Percentiles rank a stretch among this genome's conserved stretches.
phyloP scores from a whole-genome alignment of 345 rosid species.

The Melaleuca quinquenervia region DNA sequence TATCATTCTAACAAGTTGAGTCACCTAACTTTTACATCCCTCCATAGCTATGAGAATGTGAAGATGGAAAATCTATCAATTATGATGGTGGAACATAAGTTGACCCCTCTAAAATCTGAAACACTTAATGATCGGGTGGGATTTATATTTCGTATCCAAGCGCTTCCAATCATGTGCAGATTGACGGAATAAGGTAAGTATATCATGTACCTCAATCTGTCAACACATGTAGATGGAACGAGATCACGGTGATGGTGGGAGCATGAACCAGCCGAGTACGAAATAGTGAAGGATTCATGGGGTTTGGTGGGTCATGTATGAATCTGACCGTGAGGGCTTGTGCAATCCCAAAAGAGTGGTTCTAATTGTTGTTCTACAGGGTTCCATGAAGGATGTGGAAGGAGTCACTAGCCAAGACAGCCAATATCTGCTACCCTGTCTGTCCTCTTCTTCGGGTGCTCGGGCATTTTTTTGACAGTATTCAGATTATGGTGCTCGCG shows the following conservation, averaged over 20 bases:
- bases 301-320: neutral
- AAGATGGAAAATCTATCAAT: neutral
- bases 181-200: neutral
- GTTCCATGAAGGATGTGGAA: neutral
- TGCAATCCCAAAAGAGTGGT: neutral
- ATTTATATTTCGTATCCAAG: neutral
- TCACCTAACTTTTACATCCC: neutral
- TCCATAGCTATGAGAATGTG: neutral
- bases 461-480: too few relatives aligned
- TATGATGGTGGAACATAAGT: neutral
- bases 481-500: too few relatives aligned
- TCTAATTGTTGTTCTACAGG: neutral
- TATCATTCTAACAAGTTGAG: neutral
- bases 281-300: neutral
- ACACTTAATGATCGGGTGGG: rapidly evolving
- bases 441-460: too few relatives aligned
- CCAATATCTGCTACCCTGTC: neutral
- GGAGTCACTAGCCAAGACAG: neutral
- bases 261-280: neutral
- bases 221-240: neutral
- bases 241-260: neutral
- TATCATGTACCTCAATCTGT: neutral
- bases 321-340: neutral
- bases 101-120: neutral
- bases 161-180: neutral